Conservation (phyloP, 2,329 filamentous ascomycete genomes). For the Immersiporthe knoxdaviesiana region DNA sequence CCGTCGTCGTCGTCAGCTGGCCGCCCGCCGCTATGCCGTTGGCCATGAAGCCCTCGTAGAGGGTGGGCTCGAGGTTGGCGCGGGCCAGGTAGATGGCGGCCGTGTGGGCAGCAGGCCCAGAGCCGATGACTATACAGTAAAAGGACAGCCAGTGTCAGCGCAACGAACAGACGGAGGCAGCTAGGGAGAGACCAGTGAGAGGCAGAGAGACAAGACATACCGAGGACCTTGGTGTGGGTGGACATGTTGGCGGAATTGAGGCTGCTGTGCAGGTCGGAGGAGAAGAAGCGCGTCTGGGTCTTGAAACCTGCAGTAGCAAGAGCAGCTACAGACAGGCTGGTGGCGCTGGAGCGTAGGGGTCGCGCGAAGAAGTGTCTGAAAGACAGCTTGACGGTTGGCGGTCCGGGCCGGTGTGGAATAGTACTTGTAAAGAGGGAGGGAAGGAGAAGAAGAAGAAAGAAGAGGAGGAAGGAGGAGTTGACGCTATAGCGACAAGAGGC, state of each 20-base stretch:
- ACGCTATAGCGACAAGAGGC: not conserved
- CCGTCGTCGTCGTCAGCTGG: constrained; percentile 96
- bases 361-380: constrained; percentile 74
- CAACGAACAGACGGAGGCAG: not conserved
- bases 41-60: constrained; percentile 98
- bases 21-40: constrained; percentile 95
- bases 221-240: constrained; percentile 83
- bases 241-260: constrained; percentile 65
- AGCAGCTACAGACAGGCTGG: constrained; percentile 73
- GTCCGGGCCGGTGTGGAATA: not conserved
- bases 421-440: no score
- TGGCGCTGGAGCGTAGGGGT: constrained; percentile 73
- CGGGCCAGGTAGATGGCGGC: constrained; percentile 95
- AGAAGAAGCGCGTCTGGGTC: constrained; percentile 41
- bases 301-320: constrained; percentile 67
- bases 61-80: constrained; percentile 89
- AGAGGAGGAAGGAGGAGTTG: not conserved
- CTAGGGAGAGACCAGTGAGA: constrained; percentile 19
- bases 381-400: constrained; percentile 81
- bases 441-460: no score
- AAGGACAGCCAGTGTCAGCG: constrained; percentile 15
- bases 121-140: constrained; percentile 70
- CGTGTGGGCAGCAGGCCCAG: constrained; percentile 95
- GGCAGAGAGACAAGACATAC: constrained; percentile 54
- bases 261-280: constrained; percentile 43